phyloP scores from a whole-genome alignment of 768 basidiomycete species.

The Podaxis pistillaris region DNA sequence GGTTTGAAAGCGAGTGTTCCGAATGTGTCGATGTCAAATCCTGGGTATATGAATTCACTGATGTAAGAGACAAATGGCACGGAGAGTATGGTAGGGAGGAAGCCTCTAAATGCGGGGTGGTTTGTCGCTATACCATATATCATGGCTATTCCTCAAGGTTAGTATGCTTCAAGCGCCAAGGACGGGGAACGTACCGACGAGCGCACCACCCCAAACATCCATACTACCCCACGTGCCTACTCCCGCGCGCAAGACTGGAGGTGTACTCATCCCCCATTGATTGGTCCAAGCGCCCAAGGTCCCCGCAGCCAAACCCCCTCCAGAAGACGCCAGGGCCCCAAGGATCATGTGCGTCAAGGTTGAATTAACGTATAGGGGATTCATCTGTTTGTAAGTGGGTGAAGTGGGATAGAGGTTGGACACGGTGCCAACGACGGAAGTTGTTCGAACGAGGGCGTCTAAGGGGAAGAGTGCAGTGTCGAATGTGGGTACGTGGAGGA shows the following conservation, averaged over 20 bases:
- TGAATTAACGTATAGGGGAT: conserved; percentile 35
- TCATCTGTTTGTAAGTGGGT: conserved; percentile 21
- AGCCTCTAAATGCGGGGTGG: conserved; percentile 3
- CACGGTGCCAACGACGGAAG: conserved; percentile 36
- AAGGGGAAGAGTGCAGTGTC: conserved; percentile 49
- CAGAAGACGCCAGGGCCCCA: conserved; percentile 45
- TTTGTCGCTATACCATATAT: conserved; percentile 10
- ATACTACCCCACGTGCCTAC: conserved; percentile 39
- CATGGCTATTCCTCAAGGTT: background rate
- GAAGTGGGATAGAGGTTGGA: conserved; percentile 30
- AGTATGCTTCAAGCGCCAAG: background rate
- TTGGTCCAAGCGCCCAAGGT: conserved; percentile 43
- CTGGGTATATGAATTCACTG: background rate
- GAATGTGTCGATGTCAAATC: background rate
- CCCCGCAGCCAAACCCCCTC: conserved; percentile 43
- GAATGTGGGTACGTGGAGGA: conserved; percentile 31
- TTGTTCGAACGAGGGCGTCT: conserved; percentile 47
- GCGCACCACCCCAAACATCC: conserved; percentile 52
- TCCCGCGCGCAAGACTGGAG: conserved; percentile 40
- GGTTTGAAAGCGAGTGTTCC: background rate
- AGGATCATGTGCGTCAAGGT: conserved; percentile 45
- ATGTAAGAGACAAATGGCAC: background rate
- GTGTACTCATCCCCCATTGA: conserved; percentile 45
- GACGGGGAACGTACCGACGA: conserved; percentile 32
- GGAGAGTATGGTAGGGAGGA: conserved; percentile 2